Evolutionary conservation across 257 asterid genomes (phyloP), one percentile per base, ranked within the genome.

Genomic region (Lavandula angustifolia): DNA sequence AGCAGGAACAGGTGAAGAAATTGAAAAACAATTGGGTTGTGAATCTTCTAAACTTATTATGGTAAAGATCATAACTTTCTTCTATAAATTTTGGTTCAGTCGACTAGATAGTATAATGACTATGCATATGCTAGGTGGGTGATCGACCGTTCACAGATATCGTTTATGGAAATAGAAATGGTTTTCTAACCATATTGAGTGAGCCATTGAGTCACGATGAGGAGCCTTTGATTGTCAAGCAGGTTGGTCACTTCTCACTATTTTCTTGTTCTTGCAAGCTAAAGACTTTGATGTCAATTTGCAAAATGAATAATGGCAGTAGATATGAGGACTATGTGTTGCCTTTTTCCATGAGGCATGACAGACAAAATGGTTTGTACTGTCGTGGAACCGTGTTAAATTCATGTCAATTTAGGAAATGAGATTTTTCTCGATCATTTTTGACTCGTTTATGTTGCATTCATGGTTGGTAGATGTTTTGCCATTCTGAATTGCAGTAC

Each of bases 141-240:
- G 99, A 94, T 76, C 86, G 97, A 74, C 96, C 96, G 29, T 90
- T 94, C 73, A 94, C 99, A 4, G 97, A 90, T 70, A 80, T 94
- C 55, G 89, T 86, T 69, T 94, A 77, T 54, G 99, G 97, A 62
- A 90, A 94, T 73, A 84, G 87, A 74, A 87, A 94, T 68, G 91
- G 91, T 0, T 90, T 90, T 73, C 80, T 90, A 60, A 94, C 96
- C 1, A 22, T 22, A 22, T 2, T 22, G 27, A 22, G 27, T 22
- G 27, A 22, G 27, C 27, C 27, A 22, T 22, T 22, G 27, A 22
- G 27, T 22, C 27, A 22, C 27, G 27, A 22, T 22, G 27, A 22
- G 2, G 27, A 22, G 27, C 27, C 27, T 0, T 22, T 22, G 27
- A 22, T 22, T 22, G 27, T 22, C 1, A 22, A 2, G 2, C 27